Evolutionary conservation across 2,329 filamentous ascomycete genomes (phyloP).

Genomic region (Talaromyces verruculosus): DNA sequence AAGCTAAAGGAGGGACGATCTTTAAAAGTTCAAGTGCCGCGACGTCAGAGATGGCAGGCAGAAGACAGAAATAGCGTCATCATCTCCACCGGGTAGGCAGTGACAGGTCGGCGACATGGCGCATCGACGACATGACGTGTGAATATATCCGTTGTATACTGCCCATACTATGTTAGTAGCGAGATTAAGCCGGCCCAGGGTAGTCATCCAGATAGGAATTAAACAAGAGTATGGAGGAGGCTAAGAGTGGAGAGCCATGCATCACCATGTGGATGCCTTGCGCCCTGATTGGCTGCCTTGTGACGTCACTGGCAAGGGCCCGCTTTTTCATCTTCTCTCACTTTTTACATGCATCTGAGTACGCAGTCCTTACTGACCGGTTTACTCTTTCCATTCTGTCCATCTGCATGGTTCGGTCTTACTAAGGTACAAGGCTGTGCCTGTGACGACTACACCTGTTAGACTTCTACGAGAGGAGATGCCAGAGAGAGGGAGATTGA

Average conservation of each 20-base stretch:
- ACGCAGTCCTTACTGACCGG: background rate
- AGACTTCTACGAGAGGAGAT: background rate
- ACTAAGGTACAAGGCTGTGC: background rate
- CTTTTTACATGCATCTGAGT: too few species aligned
- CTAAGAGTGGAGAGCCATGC: background rate
- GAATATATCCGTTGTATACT: background rate
- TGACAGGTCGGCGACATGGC: background rate
- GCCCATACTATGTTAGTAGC: too few species aligned
- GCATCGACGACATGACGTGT: conserved; percentile 2
- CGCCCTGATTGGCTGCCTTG: conserved; percentile 7
- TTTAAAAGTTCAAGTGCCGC: background rate
- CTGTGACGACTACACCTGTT: background rate
- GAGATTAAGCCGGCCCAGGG: too few species aligned
- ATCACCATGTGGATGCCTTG: background rate
- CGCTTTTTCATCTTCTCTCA: background rate
- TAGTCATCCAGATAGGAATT: too few species aligned
- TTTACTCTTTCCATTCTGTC: background rate
- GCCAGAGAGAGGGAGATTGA: too few species aligned
- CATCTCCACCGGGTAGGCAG: conserved; percentile 5
- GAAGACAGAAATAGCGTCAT: background rate
- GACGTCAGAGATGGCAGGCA: conserved; percentile 13
- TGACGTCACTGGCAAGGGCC: conserved; percentile 9
- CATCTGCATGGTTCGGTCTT: background rate
- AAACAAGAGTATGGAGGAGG: background rate
- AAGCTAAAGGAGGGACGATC: background rate